Conservation (phyloP, 2,329 filamentous ascomycete species). For the Paramyrothecium sp. region DNA sequence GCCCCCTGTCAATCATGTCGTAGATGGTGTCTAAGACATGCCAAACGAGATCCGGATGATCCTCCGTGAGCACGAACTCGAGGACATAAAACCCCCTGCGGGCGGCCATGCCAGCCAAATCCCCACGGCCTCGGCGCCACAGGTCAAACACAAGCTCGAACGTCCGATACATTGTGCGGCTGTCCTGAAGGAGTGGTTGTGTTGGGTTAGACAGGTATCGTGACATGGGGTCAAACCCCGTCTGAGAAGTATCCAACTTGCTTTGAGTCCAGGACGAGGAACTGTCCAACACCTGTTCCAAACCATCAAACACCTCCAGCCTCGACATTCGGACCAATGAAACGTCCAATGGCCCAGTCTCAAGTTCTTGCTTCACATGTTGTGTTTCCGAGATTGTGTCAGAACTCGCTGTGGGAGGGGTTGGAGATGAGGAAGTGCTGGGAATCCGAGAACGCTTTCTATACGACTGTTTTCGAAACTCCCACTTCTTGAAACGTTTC, state of each 20-base stretch:
- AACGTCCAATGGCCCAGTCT: slow-evolving; percentile 12
- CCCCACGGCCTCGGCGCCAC: slow-evolving; percentile 32
- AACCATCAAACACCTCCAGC: slow-evolving; percentile 21
- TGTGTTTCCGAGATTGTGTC: slow-evolving; percentile 8
- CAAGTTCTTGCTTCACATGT: slow-evolving; percentile 8
- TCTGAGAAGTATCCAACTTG: slow-evolving; percentile 27
- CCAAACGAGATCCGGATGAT: slow-evolving; percentile 36
- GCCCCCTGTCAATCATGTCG: slow-evolving; percentile 33
- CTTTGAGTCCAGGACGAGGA: slow-evolving; percentile 32
- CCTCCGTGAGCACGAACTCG: slow-evolving; percentile 33
- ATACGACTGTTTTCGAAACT: slow-evolving; percentile 33
- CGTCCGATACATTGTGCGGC: slow-evolving; percentile 37
- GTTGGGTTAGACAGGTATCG: slow-evolving; percentile 31
- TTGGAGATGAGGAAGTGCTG: slow-evolving; percentile 15
- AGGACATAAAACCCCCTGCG: slow-evolving; percentile 32
- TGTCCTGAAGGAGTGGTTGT: slow-evolving; percentile 33
- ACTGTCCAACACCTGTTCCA: slow-evolving; percentile 31
- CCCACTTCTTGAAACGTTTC: slow-evolving; percentile 37
- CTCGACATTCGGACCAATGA: slow-evolving; percentile 18
- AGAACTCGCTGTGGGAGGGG: slow-evolving; percentile 8
- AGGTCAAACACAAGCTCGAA: slow-evolving; percentile 36
- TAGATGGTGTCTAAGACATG: slow-evolving; percentile 36
- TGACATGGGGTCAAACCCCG: slow-evolving; percentile 32
- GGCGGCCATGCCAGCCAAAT: slow-evolving; percentile 33
- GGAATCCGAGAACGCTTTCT: slow-evolving; percentile 22